Percentiles rank a stretch among this genome's conserved stretches.
Conservation (phyloP, 1,284 basidiomycete genomes). For the Porogramme epimiltina region DNA sequence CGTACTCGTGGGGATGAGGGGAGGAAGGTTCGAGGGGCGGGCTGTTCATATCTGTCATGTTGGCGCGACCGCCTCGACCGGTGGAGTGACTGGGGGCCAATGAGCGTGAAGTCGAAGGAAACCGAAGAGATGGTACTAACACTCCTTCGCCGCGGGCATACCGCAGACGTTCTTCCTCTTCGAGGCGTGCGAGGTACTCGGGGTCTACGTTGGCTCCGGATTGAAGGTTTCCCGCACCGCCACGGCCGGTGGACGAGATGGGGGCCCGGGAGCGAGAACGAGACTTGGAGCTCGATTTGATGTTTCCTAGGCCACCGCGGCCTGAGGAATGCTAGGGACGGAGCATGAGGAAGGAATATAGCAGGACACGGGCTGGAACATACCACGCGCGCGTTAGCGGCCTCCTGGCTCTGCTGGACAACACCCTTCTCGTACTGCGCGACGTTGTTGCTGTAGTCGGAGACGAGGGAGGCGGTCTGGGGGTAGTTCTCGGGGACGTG, state of each 20-base stretch:
- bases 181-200: conserved; percentile 42
- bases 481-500: conserved; percentile 27
- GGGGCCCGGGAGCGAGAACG: conserved; percentile 34
- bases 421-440: conserved; percentile 47
- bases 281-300: conserved; percentile 39
- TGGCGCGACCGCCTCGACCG: conserved; percentile 71
- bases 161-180: conserved; percentile 48
- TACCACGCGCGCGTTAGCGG: conserved; percentile 37
- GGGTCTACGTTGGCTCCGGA: conserved; percentile 30
- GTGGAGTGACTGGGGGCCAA: conserved; percentile 55
- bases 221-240: conserved; percentile 68
- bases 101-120: not conserved
- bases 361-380: conserved; percentile 19
- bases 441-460: conserved; percentile 24
- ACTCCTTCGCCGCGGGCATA: conserved; percentile 37
- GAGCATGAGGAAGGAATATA: not conserved
- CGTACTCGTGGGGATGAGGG: conserved; percentile 18
- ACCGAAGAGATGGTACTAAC: conserved; percentile 36
- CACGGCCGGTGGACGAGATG: conserved; percentile 60
- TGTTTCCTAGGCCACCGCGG: conserved; percentile 63
- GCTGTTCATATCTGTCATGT: conserved; percentile 44
- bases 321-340: conserved; percentile 53
- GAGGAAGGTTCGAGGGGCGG: conserved; percentile 41
- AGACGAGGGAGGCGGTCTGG: conserved; percentile 33
- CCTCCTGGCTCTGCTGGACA: conserved; percentile 42